These are phyloP conservation scores for Penicillium occitanis DNA, from an alignment of 2,329 filamentous ascomycete species.

Conservation along the genomic window DNA sequence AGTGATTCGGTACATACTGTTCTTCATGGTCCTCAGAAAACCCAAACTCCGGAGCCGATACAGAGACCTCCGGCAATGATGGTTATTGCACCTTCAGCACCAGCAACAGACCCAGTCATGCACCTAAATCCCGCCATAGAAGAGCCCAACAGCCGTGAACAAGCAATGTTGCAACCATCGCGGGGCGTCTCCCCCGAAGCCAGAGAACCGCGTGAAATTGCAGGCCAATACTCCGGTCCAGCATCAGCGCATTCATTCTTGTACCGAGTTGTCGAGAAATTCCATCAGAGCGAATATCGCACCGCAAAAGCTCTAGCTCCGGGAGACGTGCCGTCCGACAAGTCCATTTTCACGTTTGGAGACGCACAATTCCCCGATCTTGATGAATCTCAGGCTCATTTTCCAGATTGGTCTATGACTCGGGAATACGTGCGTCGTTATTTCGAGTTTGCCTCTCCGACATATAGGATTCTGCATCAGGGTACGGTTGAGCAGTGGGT, in stretches of 20 bases:
- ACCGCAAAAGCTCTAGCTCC: neutral
- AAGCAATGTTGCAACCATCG: neutral
- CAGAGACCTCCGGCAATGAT: neutral
- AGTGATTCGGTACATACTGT: neutral
- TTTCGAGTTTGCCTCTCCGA: neutral
- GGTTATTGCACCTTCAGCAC: neutral
- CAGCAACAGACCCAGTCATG: neutral
- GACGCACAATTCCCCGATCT: neutral
- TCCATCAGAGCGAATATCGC: neutral
- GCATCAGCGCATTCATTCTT: neutral
- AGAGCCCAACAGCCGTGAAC: neutral
- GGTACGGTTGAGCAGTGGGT: neutral
- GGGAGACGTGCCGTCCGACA: neutral
- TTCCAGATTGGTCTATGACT: neutral
- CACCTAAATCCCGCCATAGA: neutral
- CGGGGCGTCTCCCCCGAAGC: neutral
- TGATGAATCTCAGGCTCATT: neutral
- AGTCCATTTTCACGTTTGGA: neutral
- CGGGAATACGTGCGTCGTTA: neutral
- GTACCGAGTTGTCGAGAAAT: neutral
- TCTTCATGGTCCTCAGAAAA: neutral
- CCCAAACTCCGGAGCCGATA: neutral
- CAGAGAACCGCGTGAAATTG: neutral
- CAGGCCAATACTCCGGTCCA: neutral
- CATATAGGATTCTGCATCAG: neutral